phyloP scores from a whole-genome alignment of 1,139 yeast species.

The Wickerhamomyces sp. region DNA sequence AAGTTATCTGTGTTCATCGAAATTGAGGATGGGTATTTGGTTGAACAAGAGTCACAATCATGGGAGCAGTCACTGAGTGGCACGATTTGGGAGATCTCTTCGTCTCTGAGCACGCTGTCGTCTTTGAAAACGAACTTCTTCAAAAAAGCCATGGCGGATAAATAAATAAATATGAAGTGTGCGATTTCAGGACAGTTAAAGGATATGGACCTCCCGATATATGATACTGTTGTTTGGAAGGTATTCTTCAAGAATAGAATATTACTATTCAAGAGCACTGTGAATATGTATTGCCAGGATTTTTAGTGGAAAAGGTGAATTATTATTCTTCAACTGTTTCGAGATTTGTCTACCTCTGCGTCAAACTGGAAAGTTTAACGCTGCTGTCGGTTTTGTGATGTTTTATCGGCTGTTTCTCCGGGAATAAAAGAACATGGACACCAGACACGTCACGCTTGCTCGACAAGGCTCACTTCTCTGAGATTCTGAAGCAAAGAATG shows the following conservation, averaged over 20 bases:
- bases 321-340: too few relatives aligned
- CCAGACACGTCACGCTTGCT: too few relatives aligned
- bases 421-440: too few relatives aligned
- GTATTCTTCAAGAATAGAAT: not conserved
- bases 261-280: too few relatives aligned
- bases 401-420: not conserved
- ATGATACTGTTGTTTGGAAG: too few relatives aligned
- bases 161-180: not conserved
- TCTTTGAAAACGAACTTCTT: not conserved
- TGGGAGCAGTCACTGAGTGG: slow-evolving; percentile 40
- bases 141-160: not conserved
- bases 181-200: not conserved
- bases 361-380: not conserved
- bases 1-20: slow-evolving; percentile 51
- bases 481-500: too few relatives aligned
- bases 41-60: slow-evolving; percentile 45
- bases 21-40: slow-evolving; percentile 53
- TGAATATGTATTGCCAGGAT: too few relatives aligned
- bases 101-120: slow-evolving; percentile 18
- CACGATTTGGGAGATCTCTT: slow-evolving; percentile 33
- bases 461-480: too few relatives aligned
- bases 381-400: not conserved
- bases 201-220: too few relatives aligned
- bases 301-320: too few relatives aligned
- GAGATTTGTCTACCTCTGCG: too few relatives aligned